phyloP scores from a whole-genome alignment of 2,329 filamentous ascomycete genomes.

The Exserohilum rostratum region DNA sequence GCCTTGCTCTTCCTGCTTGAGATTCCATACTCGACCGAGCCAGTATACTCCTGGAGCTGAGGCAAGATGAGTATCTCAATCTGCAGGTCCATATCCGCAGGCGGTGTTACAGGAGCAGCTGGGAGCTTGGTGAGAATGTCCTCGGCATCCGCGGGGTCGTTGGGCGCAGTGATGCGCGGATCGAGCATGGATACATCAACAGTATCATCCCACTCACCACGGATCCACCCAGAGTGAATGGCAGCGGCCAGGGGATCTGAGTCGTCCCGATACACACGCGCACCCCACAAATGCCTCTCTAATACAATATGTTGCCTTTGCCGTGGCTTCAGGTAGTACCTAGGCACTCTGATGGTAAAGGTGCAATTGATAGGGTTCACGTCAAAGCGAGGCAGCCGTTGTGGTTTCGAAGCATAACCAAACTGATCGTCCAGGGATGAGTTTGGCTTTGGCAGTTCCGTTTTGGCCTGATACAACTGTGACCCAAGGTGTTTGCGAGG shows the following conservation, averaged over 20 bases:
- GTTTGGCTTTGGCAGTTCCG: constrained; percentile 57
- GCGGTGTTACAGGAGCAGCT: constrained; percentile 65
- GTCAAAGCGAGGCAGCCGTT: constrained; percentile 76
- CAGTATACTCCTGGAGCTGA: constrained; percentile 74
- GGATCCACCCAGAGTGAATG: constrained; percentile 91
- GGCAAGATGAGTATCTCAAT: constrained; percentile 87
- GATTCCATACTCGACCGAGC: constrained; percentile 78
- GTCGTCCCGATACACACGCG: constrained; percentile 93
- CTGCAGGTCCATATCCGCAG: constrained; percentile 77
- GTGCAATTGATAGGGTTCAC: constrained; percentile 83
- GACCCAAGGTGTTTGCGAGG: constrained; percentile 84
- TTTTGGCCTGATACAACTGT: constrained; percentile 75
- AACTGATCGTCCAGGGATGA: constrained; percentile 59
- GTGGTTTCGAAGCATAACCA: constrained; percentile 66
- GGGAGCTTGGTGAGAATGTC: constrained; percentile 50
- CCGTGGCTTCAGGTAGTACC: constrained; percentile 71
- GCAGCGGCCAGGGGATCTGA: constrained; percentile 91
- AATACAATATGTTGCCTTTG: constrained; percentile 84
- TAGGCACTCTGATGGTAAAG: constrained; percentile 84
- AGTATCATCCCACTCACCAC: constrained; percentile 83
- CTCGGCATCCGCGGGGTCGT: constrained; percentile 51
- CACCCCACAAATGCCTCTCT: constrained; percentile 85
- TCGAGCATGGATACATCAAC: constrained; percentile 73
- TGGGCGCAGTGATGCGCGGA: constrained; percentile 56
- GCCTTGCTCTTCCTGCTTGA: constrained; percentile 79